Evolutionary conservation across 2,329 filamentous ascomycete genomes (phyloP).

Genomic region (Epichloe gansuensis): DNA sequence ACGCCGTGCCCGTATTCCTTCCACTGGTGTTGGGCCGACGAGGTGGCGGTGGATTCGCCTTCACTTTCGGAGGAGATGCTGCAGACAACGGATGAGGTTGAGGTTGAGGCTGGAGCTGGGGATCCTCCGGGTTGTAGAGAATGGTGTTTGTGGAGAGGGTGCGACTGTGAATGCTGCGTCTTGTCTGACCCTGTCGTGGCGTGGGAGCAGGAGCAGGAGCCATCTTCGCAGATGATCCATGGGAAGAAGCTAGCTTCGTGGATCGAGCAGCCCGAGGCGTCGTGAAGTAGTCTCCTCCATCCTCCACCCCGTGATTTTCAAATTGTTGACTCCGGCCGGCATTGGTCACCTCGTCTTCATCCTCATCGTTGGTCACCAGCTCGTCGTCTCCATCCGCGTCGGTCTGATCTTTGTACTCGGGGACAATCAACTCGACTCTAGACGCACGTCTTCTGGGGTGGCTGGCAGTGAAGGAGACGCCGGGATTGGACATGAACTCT

Average conservation of each 20-base stretch:
- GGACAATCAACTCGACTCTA: conserved; percentile 20
- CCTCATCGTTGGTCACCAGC: conserved; percentile 68
- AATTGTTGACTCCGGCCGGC: conserved; percentile 20
- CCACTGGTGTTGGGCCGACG: conserved; percentile 26
- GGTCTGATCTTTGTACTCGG: conserved; percentile 48
- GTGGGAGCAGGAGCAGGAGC: conserved; percentile 17
- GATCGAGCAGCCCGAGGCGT: conserved; percentile 34
- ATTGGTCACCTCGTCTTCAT: conserved; percentile 40
- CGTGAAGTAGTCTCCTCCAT: conserved; percentile 39
- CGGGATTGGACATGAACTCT: conserved; percentile 44
- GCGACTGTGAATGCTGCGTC: conserved; percentile 46
- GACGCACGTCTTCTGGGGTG: conserved; percentile 23
- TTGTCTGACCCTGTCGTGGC: conserved; percentile 19
- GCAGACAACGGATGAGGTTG: conserved; percentile 28
- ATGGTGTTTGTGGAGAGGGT: conserved; percentile 75
- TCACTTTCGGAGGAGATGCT: conserved; percentile 25
- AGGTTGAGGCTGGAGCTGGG: conserved; percentile 15
- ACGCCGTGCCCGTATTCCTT: conserved; percentile 14
- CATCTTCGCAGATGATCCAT: conserved; percentile 17
- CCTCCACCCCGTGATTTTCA: conserved; percentile 16
- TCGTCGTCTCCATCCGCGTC: conserved; percentile 87
- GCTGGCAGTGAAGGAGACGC: conserved; percentile 15
- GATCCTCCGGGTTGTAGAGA: conserved; percentile 59
- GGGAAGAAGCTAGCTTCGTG: conserved; percentile 23
- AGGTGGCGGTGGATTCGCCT: conserved; percentile 9